Conservation (phyloP, 306 rosid genomes). For the Fragaria nilgerrensis region DNA sequence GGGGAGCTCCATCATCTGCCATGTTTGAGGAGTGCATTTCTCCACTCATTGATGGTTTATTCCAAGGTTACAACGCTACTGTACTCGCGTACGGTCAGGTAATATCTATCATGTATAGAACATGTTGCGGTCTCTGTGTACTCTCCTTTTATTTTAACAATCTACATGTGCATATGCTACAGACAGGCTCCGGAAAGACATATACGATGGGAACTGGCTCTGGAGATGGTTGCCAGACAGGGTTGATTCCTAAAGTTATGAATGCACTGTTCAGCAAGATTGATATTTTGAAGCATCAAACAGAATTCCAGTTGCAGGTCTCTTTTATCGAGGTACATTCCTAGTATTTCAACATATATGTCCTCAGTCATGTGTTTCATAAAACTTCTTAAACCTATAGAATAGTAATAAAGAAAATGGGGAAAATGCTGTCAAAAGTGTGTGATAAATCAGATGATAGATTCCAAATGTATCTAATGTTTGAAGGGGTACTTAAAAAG, state of each 20-base stretch:
- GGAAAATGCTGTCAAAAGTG: neutral
- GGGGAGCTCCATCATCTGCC: constrained; percentile 60
- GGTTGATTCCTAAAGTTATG: constrained; percentile 73
- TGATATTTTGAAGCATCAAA: constrained; percentile 60
- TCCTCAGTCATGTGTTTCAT: neutral
- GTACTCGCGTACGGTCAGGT: constrained; percentile 95
- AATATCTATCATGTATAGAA: constrained; percentile 25
- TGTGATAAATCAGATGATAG: neutral
- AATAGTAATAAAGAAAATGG: neutral
- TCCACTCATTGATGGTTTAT: constrained; percentile 74
- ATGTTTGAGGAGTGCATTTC: constrained; percentile 74
- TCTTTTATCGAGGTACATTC: constrained; percentile 73
- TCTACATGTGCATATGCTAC: constrained; percentile 30
- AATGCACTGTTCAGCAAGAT: constrained; percentile 65
- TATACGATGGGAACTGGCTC: constrained; percentile 89
- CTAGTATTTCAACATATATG: neutral
- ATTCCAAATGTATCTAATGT: constrained; percentile 6
- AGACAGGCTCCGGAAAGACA: constrained; percentile 92
- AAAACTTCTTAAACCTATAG: neutral
- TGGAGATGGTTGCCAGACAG: constrained; percentile 47
- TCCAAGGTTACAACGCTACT: constrained; percentile 83
- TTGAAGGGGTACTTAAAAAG: constrained; percentile 8
- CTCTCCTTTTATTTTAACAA: constrained; percentile 15
- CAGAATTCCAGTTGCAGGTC: constrained; percentile 75
- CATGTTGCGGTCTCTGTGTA: neutral